Evolutionary conservation across 2,329 filamentous ascomycete species (phyloP), one percentile per base, ranked within the genome.

Genomic region (Xylaria sp.): DNA sequence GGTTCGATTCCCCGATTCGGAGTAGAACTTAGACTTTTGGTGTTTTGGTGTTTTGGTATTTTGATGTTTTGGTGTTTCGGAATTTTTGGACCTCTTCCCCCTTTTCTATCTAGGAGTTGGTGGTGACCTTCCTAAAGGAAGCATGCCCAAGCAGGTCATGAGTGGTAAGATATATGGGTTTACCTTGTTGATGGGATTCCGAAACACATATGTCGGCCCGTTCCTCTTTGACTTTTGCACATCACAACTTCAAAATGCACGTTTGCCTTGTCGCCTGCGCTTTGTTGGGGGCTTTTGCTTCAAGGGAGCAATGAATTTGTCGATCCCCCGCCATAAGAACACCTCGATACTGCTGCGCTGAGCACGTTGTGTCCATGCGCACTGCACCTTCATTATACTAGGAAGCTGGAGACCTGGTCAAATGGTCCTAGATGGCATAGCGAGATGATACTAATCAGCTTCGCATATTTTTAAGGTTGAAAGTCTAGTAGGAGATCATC

Each of bases 1-100:
- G 71, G 71, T 72, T 73, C 71, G 71, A 73, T 73, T 73, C 70
- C 71, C 71, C 71, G 71, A 69, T 69, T 72, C 71, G 70, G 70
- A 72, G 69, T 63, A n/a, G 8, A n/a, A 19, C 14, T 15, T 51
- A 5, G 11, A 35, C n/a, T 42, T 42, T 42, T 42, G n/a, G 15
- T 6, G 17, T 19, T 8, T 42, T 2, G n/a, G n/a, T n/a, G n/a
- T n/a, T n/a, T n/a, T n/a, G n/a, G n/a, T n/a, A n/a, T n/a, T n/a
- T n/a, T n/a, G n/a, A n/a, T n/a, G n/a, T n/a, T n/a, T n/a, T n/a
- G n/a, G n/a, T n/a, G n/a, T 31, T 4, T 28, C 31, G 4, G 23
- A 14, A 49, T 11, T 49, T 49, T 33, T 19, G 8, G 14, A 9
- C 15, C 45, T 49, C 15, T 49, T 14, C 4, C 28, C 21, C 33